Evolutionary conservation across 257 asterid species (phyloP), one percentile per base, ranked within the genome.

Genomic region (Lantana camara): DNA sequence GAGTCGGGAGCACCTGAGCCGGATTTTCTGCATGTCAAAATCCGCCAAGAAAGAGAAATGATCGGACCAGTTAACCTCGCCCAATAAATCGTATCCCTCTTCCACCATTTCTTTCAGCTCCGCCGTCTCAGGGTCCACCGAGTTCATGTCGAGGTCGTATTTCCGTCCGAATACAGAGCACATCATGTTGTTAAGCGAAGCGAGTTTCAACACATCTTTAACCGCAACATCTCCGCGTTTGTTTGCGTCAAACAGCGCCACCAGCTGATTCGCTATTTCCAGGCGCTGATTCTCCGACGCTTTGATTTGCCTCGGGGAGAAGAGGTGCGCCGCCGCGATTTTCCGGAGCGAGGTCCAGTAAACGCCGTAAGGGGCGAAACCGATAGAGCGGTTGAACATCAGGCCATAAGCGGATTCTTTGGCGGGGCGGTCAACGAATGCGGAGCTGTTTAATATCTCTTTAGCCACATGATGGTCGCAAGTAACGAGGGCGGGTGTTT

Each of bases 111-210:
- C 64, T 47, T 38, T 54, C 30, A 85, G 45, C 19, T 77, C 84
- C 8, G 59, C 74, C 2, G 57, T 68, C 19, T 78, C 80, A 0
- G 59, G 2, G 35, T 77, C 22, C 4, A 7, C 13, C 55, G 57
- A 41, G 40, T 9, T 9, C 4, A 5, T 9, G 9, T 57, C 70
- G n/a, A 79, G 64, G 30, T 29, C 22, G 59, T 82, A 79, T 3
- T 23, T 51, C n/a, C 56, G 64, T 2, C 92, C 92, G 34, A 85
- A 85, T 4, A 82, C 75, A 16, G 81, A 82, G 41, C 77, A 62
- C 88, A 85, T 85, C 84, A 85, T 85, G 62, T 77, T 82, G 54
- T 64, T 68, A 2, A 85, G 82, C 1, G 92, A 79, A n/a, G 92
- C 92, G 27, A 56, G 60, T 50, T 82, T 85, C 4, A 82, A 49